Percentiles rank a stretch among this genome's conserved stretches.
phyloP scores from a whole-genome alignment of 1,284 basidiomycete species.

The Leucoagaricus sp. region DNA sequence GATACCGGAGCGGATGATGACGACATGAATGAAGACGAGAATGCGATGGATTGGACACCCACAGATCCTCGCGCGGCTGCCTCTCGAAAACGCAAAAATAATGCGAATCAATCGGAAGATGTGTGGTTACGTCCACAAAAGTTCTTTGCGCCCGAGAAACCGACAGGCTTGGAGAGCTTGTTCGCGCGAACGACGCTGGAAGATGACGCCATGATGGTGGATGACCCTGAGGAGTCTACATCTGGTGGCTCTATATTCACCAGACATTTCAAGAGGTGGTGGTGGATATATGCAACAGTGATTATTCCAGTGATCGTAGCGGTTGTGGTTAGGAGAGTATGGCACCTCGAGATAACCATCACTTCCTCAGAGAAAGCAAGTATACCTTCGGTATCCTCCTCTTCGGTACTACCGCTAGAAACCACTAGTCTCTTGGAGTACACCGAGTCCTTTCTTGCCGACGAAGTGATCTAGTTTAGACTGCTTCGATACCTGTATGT shows the following conservation, averaged over 20 bases:
- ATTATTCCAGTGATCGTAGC: constrained; percentile 32
- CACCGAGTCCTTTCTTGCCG: no score
- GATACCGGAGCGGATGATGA: constrained; percentile 28
- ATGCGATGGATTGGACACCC: constrained; percentile 67
- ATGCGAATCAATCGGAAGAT: constrained; percentile 25
- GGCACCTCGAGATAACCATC: constrained; percentile 5
- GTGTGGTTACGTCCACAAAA: constrained; percentile 64
- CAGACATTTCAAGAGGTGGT: constrained; percentile 29
- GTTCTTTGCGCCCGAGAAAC: constrained; percentile 76
- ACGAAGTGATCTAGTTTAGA: not conserved
- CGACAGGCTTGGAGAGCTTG: constrained; percentile 76
- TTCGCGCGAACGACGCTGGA: constrained; percentile 63
- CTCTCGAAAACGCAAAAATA: constrained; percentile 14
- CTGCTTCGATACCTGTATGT: not conserved
- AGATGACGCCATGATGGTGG: constrained; percentile 37
- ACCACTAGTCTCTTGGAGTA: not conserved
- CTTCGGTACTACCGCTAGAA: not conserved
- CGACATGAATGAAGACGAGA: constrained; percentile 4
- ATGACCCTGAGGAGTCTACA: constrained; percentile 16
- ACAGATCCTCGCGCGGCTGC: constrained; percentile 30
- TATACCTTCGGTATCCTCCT: not conserved
- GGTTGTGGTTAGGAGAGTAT: not conserved
- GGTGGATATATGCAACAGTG: constrained; percentile 36
- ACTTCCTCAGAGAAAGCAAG: not conserved
- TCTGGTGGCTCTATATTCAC: not conserved